Conservation (phyloP, 2,329 filamentous ascomycete species). For the Claviceps purpurea region DNA sequence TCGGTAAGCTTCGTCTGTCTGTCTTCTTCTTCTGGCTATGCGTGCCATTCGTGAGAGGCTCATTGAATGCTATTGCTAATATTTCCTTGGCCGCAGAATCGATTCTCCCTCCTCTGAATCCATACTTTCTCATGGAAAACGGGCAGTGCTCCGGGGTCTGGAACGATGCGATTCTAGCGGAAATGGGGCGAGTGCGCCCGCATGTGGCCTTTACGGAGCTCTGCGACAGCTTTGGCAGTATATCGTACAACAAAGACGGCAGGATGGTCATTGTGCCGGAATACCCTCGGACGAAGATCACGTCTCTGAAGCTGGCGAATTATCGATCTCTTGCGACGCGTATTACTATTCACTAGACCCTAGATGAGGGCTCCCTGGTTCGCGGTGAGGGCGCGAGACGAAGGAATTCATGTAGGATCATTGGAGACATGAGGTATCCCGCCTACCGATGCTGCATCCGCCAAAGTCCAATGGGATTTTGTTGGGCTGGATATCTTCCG, state of each 20-base stretch:
- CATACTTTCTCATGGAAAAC: conserved; percentile 53
- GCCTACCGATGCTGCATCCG: too few species aligned
- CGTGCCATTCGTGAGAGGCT: neutral
- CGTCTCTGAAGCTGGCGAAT: conserved; percentile 44
- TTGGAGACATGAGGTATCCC: too few species aligned
- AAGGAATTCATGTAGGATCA: too few species aligned
- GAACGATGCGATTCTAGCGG: conserved; percentile 53
- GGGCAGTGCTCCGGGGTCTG: conserved; percentile 55
- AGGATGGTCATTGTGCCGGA: conserved; percentile 43
- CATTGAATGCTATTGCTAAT: neutral
- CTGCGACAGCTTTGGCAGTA: conserved; percentile 48
- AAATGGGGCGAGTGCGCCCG: conserved; percentile 46
- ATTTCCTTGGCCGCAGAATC: conserved; percentile 36
- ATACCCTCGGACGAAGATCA: conserved; percentile 36
- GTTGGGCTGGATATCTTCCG: too few species aligned
- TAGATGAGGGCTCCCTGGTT: neutral
- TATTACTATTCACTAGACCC: conserved; percentile 21
- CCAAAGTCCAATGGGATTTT: too few species aligned
- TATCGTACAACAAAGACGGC: conserved; percentile 45
- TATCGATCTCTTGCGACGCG: conserved; percentile 36
- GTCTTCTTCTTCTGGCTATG: neutral
- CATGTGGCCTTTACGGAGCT: conserved; percentile 46
- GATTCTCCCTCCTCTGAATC: conserved; percentile 55
- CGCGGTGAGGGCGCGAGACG: too few species aligned
- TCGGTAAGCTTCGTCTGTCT: conserved; percentile 32